Evolutionary conservation across 192 early-diverging fungal genomes (phyloP).

Genomic region (Kappamyces sp.): DNA sequence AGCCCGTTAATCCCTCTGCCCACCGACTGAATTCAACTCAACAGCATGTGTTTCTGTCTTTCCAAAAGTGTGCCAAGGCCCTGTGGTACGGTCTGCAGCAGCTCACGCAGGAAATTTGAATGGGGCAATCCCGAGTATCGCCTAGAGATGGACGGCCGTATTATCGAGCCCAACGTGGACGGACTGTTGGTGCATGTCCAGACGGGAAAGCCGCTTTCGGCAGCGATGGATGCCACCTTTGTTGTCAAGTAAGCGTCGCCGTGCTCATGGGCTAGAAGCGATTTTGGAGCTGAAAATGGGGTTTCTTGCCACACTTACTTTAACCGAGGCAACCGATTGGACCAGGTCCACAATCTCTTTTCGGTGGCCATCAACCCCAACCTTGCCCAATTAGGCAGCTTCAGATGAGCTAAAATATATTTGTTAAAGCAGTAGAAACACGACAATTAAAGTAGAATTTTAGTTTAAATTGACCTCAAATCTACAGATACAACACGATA

Average conservation of each 20-base stretch:
- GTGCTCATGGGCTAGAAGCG: background rate
- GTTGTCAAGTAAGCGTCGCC: background rate
- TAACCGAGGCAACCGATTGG: too few species aligned
- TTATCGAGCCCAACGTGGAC: background rate
- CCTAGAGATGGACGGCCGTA: conserved; percentile 15
- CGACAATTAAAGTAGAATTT: too few species aligned
- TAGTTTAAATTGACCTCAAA: too few species aligned
- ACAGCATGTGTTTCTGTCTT: conserved; percentile 5
- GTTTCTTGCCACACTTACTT: background rate
- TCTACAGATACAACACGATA: too few species aligned
- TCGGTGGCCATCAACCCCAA: too few species aligned
- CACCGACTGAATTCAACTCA: background rate
- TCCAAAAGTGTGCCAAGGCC: background rate
- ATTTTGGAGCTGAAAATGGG: conserved; percentile 2
- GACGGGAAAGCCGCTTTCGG: conserved; percentile 6
- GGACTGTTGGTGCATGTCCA: conserved; percentile 4
- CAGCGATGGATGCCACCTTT: background rate
- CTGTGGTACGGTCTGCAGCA: background rate
- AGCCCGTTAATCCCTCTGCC: background rate
- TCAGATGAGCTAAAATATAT: too few species aligned
- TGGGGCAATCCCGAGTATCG: background rate
- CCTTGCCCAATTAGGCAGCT: too few species aligned
- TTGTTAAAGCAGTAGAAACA: too few species aligned
- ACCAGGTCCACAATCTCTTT: too few species aligned
- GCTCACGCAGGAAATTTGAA: conserved; percentile 9